phyloP scores from a whole-genome alignment of 495 filamentous ascomycete genomes.

The Aspergillus bertholletiae region DNA sequence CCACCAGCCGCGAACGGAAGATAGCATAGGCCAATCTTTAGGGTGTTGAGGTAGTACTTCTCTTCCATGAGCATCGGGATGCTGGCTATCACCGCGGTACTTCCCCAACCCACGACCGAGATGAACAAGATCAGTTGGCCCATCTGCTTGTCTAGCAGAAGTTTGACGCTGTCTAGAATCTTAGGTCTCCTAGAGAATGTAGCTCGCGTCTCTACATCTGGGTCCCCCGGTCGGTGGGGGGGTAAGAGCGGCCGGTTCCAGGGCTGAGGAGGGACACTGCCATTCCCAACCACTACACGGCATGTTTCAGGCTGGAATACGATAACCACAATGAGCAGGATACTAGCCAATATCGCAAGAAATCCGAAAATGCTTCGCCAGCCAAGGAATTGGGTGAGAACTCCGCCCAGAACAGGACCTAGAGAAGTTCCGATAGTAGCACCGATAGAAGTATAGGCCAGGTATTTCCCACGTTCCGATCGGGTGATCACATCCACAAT shows the following conservation, averaged over 20 bases:
- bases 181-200: neutral
- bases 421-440: conserved; percentile 46
- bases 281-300: conserved; percentile 46
- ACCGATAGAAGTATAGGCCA: conserved; percentile 35
- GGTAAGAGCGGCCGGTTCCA: neutral
- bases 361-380: conserved; percentile 78
- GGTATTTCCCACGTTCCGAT: conserved; percentile 42
- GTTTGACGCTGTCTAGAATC: neutral
- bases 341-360: conserved; percentile 56
- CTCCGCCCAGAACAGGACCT: conserved; percentile 62
- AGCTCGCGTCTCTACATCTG: neutral
- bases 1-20: neutral
- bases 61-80: neutral
- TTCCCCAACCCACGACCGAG: neutral
- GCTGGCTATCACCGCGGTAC: neutral
- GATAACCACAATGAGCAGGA: conserved; percentile 29
- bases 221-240: neutral
- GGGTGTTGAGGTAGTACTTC: neutral
- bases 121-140: neutral
- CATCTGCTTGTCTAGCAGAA: neutral
- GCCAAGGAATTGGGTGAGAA: conserved; percentile 61
- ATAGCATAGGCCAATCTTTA: neutral
- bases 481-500: conserved; percentile 41
- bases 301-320: conserved; percentile 43
- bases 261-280: conserved; percentile 3